A percentile compares a stretch with the other conserved stretches of the same genome.
Evolutionary conservation across 805 yeast genomes (phyloP).

Genomic region (Metschnikowia corniflorae): DNA sequence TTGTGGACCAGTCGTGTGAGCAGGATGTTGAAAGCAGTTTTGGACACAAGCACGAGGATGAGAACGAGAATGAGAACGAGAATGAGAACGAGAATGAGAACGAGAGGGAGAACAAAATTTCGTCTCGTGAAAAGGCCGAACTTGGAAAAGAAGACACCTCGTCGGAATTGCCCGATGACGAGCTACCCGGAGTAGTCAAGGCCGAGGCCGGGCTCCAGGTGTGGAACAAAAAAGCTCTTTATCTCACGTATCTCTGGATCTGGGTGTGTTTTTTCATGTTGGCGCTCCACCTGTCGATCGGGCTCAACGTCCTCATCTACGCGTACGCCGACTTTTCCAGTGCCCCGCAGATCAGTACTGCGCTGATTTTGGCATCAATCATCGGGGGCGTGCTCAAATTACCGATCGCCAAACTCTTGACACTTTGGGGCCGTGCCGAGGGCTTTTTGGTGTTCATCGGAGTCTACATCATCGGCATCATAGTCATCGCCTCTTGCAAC

Average conservation of each 20-base stretch:
- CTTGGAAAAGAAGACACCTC: no score
- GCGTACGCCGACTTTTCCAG: slow-evolving; percentile 22
- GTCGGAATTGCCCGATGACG: slow-evolving; percentile 9
- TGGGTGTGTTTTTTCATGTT: slow-evolving; percentile 33
- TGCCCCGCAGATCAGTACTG: slow-evolving; percentile 29
- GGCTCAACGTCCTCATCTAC: slow-evolving; percentile 18
- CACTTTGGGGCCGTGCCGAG: slow-evolving; percentile 28
- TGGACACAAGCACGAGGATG: no score
- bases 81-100: no score
- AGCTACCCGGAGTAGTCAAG: slow-evolving; percentile 25
- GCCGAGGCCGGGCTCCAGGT: slow-evolving; percentile 29
- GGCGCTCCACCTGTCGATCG: slow-evolving; percentile 26
- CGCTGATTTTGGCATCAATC: slow-evolving; percentile 24
- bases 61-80: no score
- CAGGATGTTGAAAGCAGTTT: no score
- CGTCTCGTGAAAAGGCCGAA: no score
- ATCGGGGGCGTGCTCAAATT: slow-evolving; percentile 31
- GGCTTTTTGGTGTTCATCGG: slow-evolving; percentile 21
- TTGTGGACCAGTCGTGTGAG: no score
- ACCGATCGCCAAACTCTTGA: slow-evolving; percentile 24
- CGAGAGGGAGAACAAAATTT: no score
- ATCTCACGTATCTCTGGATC: slow-evolving; percentile 27
- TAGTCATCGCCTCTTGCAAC: slow-evolving; percentile 24
- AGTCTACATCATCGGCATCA: slow-evolving; percentile 22
- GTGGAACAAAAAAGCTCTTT: slow-evolving; percentile 26